phyloP scores from a whole-genome alignment of 2,329 filamentous ascomycete genomes.

The Fusarium tuaranense region DNA sequence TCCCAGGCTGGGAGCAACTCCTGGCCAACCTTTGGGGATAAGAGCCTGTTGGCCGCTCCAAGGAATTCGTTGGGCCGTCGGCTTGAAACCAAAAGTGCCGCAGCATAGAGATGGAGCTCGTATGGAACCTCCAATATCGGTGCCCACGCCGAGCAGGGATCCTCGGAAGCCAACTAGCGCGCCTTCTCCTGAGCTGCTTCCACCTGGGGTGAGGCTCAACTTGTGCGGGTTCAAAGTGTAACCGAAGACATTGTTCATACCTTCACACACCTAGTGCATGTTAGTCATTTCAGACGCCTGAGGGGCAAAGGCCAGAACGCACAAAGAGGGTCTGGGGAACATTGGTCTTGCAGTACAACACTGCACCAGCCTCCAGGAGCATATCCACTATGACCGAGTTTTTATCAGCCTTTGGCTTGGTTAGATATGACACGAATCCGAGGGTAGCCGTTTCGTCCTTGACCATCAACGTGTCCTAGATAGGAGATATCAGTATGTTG shows the following conservation, averaged over 20 bases:
- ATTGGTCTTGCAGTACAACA: neutral
- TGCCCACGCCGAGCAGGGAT: neutral
- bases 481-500: too few relatives aligned
- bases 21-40: neutral
- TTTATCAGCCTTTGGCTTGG: neutral
- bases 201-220: neutral
- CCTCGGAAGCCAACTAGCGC: neutral
- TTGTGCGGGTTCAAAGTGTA: neutral
- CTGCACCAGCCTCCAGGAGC: neutral
- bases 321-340: neutral
- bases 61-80: neutral
- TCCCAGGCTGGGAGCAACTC: neutral
- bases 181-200: slow-evolving; percentile 1
- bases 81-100: neutral
- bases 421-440: neutral
- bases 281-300: neutral
- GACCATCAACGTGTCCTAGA: neutral
- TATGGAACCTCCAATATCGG: neutral
- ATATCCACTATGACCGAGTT: neutral
- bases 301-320: neutral
- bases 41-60: neutral
- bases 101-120: neutral
- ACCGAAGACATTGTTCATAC: neutral
- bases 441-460: neutral
- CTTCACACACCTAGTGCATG: neutral